Evolutionary conservation across 2,329 filamentous ascomycete species (phyloP).

Genomic region (Pyrenochaeta sp.): DNA sequence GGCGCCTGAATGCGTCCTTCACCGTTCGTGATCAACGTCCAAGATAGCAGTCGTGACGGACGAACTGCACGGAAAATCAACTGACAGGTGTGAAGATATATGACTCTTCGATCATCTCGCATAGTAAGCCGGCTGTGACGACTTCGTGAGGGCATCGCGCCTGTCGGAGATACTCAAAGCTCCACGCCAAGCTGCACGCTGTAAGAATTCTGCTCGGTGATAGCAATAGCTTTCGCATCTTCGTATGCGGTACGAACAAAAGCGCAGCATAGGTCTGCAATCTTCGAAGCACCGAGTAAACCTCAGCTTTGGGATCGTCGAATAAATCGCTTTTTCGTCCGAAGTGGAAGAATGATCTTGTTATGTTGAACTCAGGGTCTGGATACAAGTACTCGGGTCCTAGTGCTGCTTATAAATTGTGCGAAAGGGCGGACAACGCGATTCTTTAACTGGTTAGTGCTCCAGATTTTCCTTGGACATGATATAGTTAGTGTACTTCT

Average conservation of each 20-base stretch:
- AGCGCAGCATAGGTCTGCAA: too few relatives aligned
- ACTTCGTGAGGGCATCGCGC: neutral
- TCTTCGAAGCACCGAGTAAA: too few relatives aligned
- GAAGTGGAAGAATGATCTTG: neutral
- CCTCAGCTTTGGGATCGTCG: too few relatives aligned
- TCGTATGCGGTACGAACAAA: too few relatives aligned
- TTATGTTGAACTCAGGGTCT: neutral
- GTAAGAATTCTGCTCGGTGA: neutral
- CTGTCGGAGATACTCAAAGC: neutral
- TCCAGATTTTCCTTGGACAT: too few relatives aligned
- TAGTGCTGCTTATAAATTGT: neutral
- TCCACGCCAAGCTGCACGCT: neutral
- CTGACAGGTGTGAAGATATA: neutral
- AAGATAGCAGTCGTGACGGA: neutral
- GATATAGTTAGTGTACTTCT: too few relatives aligned
- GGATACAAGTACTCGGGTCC: neutral
- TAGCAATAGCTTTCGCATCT: too few relatives aligned
- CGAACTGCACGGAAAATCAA: neutral
- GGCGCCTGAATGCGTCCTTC: neutral
- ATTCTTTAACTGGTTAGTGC: neutral
- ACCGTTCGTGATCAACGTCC: neutral
- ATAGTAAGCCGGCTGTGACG: neutral
- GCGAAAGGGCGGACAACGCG: neutral
- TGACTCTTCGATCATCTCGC: neutral
- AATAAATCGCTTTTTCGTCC: too few relatives aligned